Conservation (phyloP, 2,329 filamentous ascomycete genomes). For the Teratosphaeria nubilosa region DNA sequence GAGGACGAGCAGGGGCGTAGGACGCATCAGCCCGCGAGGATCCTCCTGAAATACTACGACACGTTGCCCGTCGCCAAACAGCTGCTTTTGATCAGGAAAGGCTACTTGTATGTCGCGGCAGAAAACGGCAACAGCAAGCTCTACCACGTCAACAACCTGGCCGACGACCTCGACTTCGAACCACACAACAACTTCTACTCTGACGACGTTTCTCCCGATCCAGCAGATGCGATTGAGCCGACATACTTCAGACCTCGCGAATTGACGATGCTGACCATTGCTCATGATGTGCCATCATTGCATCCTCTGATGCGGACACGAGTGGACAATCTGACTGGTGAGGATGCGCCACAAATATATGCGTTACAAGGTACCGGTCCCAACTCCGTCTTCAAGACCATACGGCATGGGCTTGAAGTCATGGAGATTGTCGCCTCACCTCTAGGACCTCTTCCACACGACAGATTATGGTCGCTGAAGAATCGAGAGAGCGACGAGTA, state of each 20-base stretch:
- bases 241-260: conserved; percentile 74
- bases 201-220: conserved; percentile 59
- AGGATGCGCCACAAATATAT: conserved; percentile 95
- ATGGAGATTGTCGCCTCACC: conserved; percentile 47
- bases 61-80: conserved; percentile 82
- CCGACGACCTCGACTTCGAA: conserved; percentile 80
- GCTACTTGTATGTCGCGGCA: conserved; percentile 84
- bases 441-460: conserved; percentile 22
- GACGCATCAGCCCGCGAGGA: conserved; percentile 67
- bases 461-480: conserved; percentile 83
- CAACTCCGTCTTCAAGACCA: conserved; percentile 77
- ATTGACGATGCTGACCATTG: conserved; percentile 58
- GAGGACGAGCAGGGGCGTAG: conserved; percentile 68
- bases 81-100: conserved; percentile 87
- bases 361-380: conserved; percentile 81
- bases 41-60: conserved; percentile 97
- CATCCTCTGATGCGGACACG: conserved; percentile 89
- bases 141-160: conserved; percentile 95
- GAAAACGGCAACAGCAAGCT: conserved; percentile 91
- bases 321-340: conserved; percentile 78
- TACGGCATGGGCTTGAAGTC: conserved; percentile 88
- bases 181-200: conserved; percentile 43
- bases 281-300: conserved; percentile 52
- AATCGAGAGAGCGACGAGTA: conserved; percentile 70
- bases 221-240: conserved; percentile 59